phyloP scores from a whole-genome alignment of 805 yeast species.

The Yamadazyma olivae region DNA sequence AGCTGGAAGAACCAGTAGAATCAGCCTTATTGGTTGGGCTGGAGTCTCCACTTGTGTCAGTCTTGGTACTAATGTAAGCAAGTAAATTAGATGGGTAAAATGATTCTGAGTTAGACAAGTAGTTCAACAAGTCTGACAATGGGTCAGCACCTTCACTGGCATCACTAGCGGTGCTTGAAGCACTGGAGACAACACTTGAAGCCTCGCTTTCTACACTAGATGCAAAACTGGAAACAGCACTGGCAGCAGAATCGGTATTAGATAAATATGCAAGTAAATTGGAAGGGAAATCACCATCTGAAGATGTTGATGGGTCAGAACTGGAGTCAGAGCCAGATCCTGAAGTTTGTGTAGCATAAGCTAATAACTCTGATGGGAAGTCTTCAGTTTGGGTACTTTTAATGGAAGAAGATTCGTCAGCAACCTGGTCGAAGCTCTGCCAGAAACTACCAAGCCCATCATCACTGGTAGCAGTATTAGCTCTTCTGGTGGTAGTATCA shows the following conservation, averaged over 20 bases:
- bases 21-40: too few species aligned
- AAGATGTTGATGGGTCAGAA: not conserved
- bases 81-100: conserved; percentile 5
- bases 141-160: too few species aligned
- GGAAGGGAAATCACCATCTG: too few species aligned
- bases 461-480: conserved; percentile 1
- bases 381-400: not conserved
- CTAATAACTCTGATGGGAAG: conserved; percentile 9
- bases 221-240: not conserved
- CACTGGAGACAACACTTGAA: not conserved
- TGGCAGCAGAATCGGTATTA: not conserved
- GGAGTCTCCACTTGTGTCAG: too few species aligned
- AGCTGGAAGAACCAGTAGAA: not conserved
- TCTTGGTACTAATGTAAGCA: too few species aligned
- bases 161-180: not conserved
- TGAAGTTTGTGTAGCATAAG: conserved; percentile 3
- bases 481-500: not conserved
- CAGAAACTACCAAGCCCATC: not conserved
- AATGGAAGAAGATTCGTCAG: not conserved
- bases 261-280: not conserved
- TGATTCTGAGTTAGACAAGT: not conserved
- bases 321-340: not conserved
- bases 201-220: not conserved
- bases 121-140: not conserved
- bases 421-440: not conserved